These are phyloP conservation scores for Barnettozyma vustinii DNA, from an alignment of 805 yeast species.

Conservation along the genomic window DNA sequence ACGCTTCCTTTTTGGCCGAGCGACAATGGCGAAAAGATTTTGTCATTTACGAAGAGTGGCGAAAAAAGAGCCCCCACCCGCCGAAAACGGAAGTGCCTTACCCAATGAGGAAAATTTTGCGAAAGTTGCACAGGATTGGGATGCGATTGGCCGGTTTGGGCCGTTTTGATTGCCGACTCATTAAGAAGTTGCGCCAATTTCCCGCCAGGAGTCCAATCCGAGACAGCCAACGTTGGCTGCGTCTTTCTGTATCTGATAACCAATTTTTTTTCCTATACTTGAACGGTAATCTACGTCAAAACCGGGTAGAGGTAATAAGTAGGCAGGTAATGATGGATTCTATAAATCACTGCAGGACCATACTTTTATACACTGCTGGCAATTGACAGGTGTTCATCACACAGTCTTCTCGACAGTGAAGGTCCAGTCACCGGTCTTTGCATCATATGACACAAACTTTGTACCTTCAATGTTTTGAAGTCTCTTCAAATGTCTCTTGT, in stretches of 20 bases:
- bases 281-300: neutral
- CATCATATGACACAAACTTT: slow-evolving; percentile 71
- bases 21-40: neutral
- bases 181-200: neutral
- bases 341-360: neutral
- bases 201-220: neutral
- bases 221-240: neutral
- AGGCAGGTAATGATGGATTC: neutral
- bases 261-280: no score
- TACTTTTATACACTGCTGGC: neutral
- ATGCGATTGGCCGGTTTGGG: slow-evolving; percentile 6
- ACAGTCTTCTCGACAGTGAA: slow-evolving; percentile 42
- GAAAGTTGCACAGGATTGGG: neutral
- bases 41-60: neutral
- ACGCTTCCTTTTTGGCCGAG: neutral
- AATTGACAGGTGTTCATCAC: neutral
- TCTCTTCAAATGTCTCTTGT: slow-evolving; percentile 61
- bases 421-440: slow-evolving; percentile 67
- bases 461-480: slow-evolving; percentile 56
- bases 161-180: slow-evolving; percentile 1
- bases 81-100: slow-evolving; percentile 1
- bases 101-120: slow-evolving; percentile 2
- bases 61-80: neutral
- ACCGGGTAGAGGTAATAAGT: neutral
- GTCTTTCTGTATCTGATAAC: neutral